Conservation (phyloP, 2,329 filamentous ascomycete species). For the Aspergillus alliaceus region DNA sequence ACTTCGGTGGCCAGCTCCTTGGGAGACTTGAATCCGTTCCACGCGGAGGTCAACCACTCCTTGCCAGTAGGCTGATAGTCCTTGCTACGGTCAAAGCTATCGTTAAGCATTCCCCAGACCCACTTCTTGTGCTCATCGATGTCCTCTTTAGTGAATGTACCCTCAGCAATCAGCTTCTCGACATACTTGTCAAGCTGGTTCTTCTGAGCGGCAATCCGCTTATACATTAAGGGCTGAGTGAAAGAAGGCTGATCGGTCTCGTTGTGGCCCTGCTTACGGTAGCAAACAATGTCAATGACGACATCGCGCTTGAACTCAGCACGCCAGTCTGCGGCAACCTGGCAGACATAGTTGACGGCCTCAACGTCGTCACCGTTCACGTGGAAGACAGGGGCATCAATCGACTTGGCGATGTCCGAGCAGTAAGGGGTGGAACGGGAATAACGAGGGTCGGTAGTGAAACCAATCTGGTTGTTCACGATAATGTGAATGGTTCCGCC, state of each 20-base stretch:
- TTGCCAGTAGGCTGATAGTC: constrained; percentile 95
- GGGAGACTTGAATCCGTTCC: constrained; percentile 99
- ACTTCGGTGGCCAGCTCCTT: constrained; percentile 96
- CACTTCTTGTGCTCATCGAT: constrained; percentile 99
- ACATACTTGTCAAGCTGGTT: constrained; percentile 89
- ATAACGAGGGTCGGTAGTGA: constrained; percentile 97
- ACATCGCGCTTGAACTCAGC: constrained; percentile 98
- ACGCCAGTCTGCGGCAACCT: constrained; percentile 95
- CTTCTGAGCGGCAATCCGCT: constrained; percentile 83
- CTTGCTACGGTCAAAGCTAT: constrained; percentile 95
- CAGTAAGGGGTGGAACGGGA: constrained; percentile 97
- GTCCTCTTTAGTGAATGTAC: constrained; percentile 95
- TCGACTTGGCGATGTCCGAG: constrained; percentile 98
- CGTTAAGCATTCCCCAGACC: constrained; percentile 99
- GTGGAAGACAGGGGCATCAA: constrained; percentile 97
- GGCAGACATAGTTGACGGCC: constrained; percentile 97
- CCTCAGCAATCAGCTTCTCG: constrained; percentile 84
- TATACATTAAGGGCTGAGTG: constrained; percentile 99
- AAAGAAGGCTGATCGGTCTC: constrained; percentile 99
- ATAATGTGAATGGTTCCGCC: constrained; percentile 96
- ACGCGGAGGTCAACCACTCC: constrained; percentile 97
- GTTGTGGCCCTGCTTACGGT: constrained; percentile 98
- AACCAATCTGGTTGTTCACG: constrained; percentile 99
- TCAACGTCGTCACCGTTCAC: constrained; percentile 98
- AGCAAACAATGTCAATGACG: constrained; percentile 97